Evolutionary conservation across 2,329 filamentous ascomycete genomes (phyloP).

Genomic region (Emergomyces pasteurianus): DNA sequence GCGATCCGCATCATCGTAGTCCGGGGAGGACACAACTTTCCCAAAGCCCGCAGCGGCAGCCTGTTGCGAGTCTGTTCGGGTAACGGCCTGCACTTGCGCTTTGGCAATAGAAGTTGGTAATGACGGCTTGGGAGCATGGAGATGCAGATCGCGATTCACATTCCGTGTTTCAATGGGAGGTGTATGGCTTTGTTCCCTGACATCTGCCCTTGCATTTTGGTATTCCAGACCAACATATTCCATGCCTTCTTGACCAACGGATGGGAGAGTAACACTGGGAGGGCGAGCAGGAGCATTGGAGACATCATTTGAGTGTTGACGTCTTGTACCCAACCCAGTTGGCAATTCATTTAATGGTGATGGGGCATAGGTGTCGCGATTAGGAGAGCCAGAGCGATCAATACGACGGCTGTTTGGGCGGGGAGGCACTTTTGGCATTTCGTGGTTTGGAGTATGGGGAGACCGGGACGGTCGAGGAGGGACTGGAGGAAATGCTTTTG

Average conservation of each 20-base stretch:
- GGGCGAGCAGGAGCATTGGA: constrained; percentile 40
- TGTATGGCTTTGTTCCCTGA: constrained; percentile 31
- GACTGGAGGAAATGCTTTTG: constrained; percentile 40
- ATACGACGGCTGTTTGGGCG: constrained; percentile 55
- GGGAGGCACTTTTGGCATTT: constrained; percentile 63
- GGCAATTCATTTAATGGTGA: constrained; percentile 68
- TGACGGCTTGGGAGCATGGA: constrained; percentile 82
- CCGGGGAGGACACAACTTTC: constrained; percentile 39
- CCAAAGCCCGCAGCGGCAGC: constrained; percentile 79
- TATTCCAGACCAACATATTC: constrained; percentile 62
- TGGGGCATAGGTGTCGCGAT: constrained; percentile 65
- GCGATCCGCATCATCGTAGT: constrained; percentile 39
- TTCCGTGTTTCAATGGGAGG: constrained; percentile 64
- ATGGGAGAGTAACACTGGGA: constrained; percentile 69
- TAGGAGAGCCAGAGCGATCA: constrained; percentile 66
- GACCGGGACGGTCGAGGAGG: constrained; percentile 51
- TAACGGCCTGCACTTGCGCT: constrained; percentile 70
- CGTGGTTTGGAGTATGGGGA: constrained; percentile 30
- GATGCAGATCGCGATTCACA: constrained; percentile 66
- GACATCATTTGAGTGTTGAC: constrained; percentile 23
- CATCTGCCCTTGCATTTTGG: constrained; percentile 28
- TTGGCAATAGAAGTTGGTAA: constrained; percentile 71
- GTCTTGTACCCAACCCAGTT: constrained; percentile 30
- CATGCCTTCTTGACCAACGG: constrained; percentile 75
- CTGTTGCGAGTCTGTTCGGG: constrained; percentile 78